A percentile compares a stretch with the other conserved stretches of the same genome.
Evolutionary conservation across 2,329 filamentous ascomycete species (phyloP).

Genomic region (Ceratocystis variospora): DNA sequence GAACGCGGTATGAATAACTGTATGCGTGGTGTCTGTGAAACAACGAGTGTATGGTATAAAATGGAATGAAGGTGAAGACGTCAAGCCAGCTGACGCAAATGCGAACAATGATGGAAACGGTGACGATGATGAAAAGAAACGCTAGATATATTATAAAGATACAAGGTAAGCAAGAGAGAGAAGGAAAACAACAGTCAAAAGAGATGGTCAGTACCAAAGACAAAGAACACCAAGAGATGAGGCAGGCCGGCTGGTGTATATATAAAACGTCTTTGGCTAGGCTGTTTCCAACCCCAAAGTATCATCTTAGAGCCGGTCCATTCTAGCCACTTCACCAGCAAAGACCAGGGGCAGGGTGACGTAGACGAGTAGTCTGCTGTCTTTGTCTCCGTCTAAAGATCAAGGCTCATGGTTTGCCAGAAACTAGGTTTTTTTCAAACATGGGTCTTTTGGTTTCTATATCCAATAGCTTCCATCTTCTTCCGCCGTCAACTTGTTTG

Average conservation of each 20-base stretch:
- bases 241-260: not conserved
- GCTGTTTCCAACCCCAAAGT: not conserved
- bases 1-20: not conserved
- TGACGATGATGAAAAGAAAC: not conserved
- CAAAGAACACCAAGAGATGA: not conserved
- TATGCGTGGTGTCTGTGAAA: not conserved
- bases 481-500: not conserved
- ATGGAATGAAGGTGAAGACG: not conserved
- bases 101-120: not conserved
- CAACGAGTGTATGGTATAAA: not conserved
- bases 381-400: not conserved
- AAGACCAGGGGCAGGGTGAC: not conserved
- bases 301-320: not conserved
- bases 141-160: not conserved
- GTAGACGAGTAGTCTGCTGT: not conserved
- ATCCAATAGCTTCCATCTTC: not conserved
- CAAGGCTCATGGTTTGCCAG: too few species aligned
- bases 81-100: slow-evolving; percentile 14
- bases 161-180: not conserved
- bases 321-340: not conserved
- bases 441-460: too few species aligned
- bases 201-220: not conserved
- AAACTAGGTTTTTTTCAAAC: too few species aligned
- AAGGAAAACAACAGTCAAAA: not conserved
- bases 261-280: not conserved